A percentile compares a stretch with the other conserved stretches of the same genome.
Evolutionary conservation across 2,329 filamentous ascomycete species (phyloP).

Genomic region (Hortaea werneckii): DNA sequence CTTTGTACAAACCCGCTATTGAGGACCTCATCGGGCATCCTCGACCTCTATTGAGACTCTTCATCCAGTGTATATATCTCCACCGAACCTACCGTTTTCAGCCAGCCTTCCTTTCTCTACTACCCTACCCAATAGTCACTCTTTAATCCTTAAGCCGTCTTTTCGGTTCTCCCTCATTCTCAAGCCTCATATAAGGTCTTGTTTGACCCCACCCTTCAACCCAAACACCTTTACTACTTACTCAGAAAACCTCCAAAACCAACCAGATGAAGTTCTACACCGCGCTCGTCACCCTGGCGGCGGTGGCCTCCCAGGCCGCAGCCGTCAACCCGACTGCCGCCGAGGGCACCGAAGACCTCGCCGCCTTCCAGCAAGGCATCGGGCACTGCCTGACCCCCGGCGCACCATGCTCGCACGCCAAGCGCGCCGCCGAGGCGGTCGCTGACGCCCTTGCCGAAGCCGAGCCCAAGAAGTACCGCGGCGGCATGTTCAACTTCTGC

Average conservation of each 20-base stretch:
- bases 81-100: conserved; percentile 5
- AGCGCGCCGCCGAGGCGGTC: conserved; percentile 27
- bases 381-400: conserved; percentile 31
- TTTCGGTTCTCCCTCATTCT: background rate
- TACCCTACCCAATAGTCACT: conserved; percentile 17
- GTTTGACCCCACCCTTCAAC: background rate
- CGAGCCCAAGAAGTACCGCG: background rate
- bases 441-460: conserved; percentile 20
- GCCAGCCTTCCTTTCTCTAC: conserved; percentile 1
- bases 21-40: conserved; percentile 9
- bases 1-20: conserved; percentile 10
- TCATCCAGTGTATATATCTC: conserved; percentile 9
- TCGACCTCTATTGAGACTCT: conserved; percentile 6
- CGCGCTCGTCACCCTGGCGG: conserved; percentile 11
- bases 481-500: conserved; percentile 4
- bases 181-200: background rate
- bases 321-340: conserved; percentile 7
- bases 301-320: conserved; percentile 11
- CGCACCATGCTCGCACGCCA: conserved; percentile 35
- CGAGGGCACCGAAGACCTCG: background rate
- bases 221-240: conserved; percentile 2
- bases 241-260: conserved; percentile 3
- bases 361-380: conserved; percentile 7
- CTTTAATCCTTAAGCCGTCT: conserved; percentile 7
- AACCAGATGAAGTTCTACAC: conserved; percentile 17